Base-by-base conservation (phyloP, 2,329 filamentous ascomycete species). In the Fusarium illudens region DNA sequence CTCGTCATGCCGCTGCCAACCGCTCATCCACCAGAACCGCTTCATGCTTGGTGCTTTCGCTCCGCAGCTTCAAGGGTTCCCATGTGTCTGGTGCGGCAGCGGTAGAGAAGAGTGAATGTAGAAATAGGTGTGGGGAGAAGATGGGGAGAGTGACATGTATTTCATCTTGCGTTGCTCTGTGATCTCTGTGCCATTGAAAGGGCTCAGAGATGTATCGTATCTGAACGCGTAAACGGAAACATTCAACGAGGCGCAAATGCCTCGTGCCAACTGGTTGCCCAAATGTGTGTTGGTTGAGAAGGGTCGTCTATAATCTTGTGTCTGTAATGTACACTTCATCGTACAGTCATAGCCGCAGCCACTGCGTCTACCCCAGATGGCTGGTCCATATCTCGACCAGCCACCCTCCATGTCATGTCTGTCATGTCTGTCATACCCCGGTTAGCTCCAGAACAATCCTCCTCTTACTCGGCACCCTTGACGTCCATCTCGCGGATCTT, bases 401-500 rank as follows among this genome's bases (percentile, higher is more conserved):
- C 37, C 42, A 46, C n/a, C 42, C 22, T 46, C 42, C 42, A 5
- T 46, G 42, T 46, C 42, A 46, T 46, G 22, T 29, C 39, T 44
- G 42, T 46, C 42, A 46, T 46, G 22, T 29, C 42, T 46, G 42
- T 46, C 42, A 46, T 46, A 46, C 22, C 42, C 39, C 22, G n/a
- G 42, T 46, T 46, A 46, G 42, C 42, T 46, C 22, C 25, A 44
- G 6, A 46, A 46, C 15, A 46, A 12, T 59, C 29, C 44, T 36
- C 30, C 54, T 52, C 58, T 59, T 76, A 78, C 52, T 80, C 77
- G 39, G 69, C 69, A 17, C 80, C 81, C 58, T 86, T 83, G 62
- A 89, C 83, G 75, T 94, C 90, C 81, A 97, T 88, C 76, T 95
- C 92, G 64, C 88, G 87, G 25, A 93, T 82, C 55, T 87, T 86